These are phyloP conservation scores for Pleurotus giganteus DNA, from an alignment of 768 basidiomycete species.

Conservation along the genomic window DNA sequence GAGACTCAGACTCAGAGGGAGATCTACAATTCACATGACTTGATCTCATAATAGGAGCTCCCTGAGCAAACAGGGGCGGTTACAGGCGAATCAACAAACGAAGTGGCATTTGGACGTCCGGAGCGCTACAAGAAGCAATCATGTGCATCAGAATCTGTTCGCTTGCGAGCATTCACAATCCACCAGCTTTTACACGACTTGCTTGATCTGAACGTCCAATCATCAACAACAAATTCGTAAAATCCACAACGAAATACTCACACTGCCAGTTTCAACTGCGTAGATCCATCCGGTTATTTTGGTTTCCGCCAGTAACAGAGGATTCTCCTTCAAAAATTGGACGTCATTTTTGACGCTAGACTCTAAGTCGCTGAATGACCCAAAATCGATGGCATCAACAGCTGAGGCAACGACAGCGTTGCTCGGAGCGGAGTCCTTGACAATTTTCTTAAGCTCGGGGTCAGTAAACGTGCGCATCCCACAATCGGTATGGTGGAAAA, in stretches of 20 bases:
- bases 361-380: constrained; percentile 1
- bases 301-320: constrained; percentile 52
- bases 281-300: constrained; percentile 67
- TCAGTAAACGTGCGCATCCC: constrained; percentile 69
- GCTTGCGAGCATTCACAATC: too few species aligned
- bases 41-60: too few species aligned
- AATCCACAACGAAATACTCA: neutral
- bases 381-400: constrained; percentile 18
- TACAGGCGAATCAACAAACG: too few species aligned
- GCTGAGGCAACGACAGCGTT: constrained; percentile 25
- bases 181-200: constrained; percentile 15
- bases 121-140: neutral
- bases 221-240: too few species aligned
- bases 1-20: neutral
- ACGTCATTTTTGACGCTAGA: constrained; percentile 51
- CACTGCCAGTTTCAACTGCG: constrained; percentile 35
- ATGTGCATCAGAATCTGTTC: neutral
- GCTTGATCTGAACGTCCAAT: too few species aligned
- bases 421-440: constrained; percentile 44
- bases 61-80: too few species aligned
- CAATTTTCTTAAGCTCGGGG: constrained; percentile 43
- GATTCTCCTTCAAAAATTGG: constrained; percentile 51
- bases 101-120: neutral
- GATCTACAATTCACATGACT: neutral
- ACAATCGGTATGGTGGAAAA: constrained; percentile 72